Evolutionary conservation across 2,329 filamentous ascomycete species (phyloP).

Genomic region (Xylariaceae sp.): DNA sequence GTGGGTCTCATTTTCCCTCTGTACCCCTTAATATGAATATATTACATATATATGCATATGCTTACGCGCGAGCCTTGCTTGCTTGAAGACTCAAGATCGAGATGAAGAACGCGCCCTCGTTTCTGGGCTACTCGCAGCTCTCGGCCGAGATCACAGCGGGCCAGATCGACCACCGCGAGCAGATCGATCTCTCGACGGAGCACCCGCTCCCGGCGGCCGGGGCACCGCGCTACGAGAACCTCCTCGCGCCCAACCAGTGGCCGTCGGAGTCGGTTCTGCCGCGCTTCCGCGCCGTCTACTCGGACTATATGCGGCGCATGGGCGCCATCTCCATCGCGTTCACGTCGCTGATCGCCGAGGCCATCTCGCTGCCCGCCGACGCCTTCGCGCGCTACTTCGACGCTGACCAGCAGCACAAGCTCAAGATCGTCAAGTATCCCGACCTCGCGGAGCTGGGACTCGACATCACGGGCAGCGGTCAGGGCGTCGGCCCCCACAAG

Average conservation of each 20-base stretch:
- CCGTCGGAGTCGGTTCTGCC: constrained; percentile 66
- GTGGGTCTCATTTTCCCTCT: constrained; percentile 41
- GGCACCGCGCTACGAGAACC: constrained; percentile 73
- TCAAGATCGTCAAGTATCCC: constrained; percentile 88
- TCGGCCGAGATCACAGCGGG: constrained; percentile 73
- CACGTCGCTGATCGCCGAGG: constrained; percentile 80
- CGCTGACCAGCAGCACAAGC: constrained; percentile 74
- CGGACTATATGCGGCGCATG: constrained; percentile 79
- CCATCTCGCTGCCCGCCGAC: constrained; percentile 68
- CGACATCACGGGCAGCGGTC: constrained; percentile 41
- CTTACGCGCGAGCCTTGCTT: background rate
- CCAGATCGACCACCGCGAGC: constrained; percentile 78
- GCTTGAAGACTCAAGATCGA: constrained; percentile 61
- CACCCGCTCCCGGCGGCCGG: constrained; percentile 65
- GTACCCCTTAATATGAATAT: background rate
- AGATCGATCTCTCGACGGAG: constrained; percentile 83
- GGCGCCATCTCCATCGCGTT: constrained; percentile 71
- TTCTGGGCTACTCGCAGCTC: constrained; percentile 70
- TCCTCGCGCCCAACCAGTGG: constrained; percentile 81
- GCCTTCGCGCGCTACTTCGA: constrained; percentile 84
- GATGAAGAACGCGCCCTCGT: constrained; percentile 74
- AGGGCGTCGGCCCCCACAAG: constrained; percentile 78
- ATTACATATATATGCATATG: constrained; percentile 1
- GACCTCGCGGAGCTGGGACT: constrained; percentile 65
- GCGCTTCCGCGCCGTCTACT: constrained; percentile 67